A percentile compares a stretch with the other conserved stretches of the same genome.
Conservation (phyloP, 805 yeast species). For the Wickerhamiella vanderwaltii region DNA sequence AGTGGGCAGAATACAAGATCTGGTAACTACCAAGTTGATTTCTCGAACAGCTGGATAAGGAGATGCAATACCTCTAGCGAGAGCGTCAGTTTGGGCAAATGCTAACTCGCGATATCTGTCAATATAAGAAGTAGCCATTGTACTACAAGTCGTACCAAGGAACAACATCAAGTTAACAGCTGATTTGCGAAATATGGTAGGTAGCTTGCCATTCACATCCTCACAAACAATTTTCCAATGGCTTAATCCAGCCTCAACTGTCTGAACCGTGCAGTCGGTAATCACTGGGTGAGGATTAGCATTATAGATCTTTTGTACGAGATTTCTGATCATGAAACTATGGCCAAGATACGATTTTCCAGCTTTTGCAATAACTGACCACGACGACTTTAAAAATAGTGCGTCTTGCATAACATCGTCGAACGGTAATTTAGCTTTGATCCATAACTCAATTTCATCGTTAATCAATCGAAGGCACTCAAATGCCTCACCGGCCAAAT, state of each 20-base stretch:
- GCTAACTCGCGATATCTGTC: neutral
- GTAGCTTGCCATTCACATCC: neutral
- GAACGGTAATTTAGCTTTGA: neutral
- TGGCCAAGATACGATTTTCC: neutral
- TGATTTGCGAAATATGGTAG: neutral
- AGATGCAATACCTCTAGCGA: neutral
- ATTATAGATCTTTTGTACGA: neutral
- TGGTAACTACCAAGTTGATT: neutral
- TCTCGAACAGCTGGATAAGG: neutral
- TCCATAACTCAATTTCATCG: conserved; percentile 3
- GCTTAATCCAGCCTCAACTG: neutral
- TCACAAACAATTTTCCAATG: neutral
- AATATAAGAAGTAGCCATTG: neutral
- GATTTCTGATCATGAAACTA: neutral
- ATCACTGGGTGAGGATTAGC: neutral
- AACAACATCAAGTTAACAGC: conserved; percentile 2
- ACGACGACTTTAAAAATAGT: neutral
- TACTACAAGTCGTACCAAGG: neutral
- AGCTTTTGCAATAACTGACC: neutral
- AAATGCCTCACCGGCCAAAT: neutral
- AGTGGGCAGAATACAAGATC: neutral
- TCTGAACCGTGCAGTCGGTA: neutral
- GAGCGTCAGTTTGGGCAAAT: neutral
- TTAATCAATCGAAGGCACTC: neutral
- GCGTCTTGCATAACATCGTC: neutral